phyloP scores from a whole-genome alignment of 768 basidiomycete species.

The Boletus subparvulus region DNA sequence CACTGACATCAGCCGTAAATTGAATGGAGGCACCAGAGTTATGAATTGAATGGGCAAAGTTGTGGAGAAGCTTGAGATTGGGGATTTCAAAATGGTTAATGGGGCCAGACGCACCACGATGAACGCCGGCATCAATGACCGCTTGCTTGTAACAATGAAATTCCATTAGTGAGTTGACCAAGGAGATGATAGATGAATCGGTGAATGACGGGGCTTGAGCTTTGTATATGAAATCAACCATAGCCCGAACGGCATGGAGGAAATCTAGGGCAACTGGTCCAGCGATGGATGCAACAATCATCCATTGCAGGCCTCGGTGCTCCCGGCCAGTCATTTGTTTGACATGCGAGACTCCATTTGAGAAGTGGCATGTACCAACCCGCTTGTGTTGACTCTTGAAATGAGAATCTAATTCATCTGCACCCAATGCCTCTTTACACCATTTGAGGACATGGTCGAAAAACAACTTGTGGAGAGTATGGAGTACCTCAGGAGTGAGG shows the following conservation, averaged over 20 bases:
- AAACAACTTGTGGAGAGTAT: constrained; percentile 10
- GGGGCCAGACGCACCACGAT: background rate
- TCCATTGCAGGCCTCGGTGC: constrained; percentile 38
- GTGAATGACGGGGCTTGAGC: constrained; percentile 20
- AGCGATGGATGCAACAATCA: constrained; percentile 25
- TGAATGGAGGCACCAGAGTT: background rate
- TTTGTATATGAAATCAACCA: constrained; percentile 29
- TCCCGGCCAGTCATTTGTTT: constrained; percentile 44
- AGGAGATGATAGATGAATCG: background rate
- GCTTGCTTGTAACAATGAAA: background rate
- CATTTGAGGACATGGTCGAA: constrained; percentile 14
- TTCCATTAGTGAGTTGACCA: background rate
- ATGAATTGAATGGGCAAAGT: background rate
- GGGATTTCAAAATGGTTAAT: background rate
- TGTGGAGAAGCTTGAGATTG: background rate
- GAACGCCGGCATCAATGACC: background rate
- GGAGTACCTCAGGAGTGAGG: constrained; percentile 32
- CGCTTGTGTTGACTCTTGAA: constrained; percentile 7
- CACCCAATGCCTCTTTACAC: constrained; percentile 6
- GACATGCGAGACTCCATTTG: constrained; percentile 37
- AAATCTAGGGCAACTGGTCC: background rate
- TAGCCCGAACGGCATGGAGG: constrained; percentile 4
- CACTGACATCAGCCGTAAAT: background rate
- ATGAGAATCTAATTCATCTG: background rate
- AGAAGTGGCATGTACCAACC: constrained; percentile 36